phyloP scores from a whole-genome alignment of 2,329 filamentous ascomycete species.

The Diaporthe nobilis region DNA sequence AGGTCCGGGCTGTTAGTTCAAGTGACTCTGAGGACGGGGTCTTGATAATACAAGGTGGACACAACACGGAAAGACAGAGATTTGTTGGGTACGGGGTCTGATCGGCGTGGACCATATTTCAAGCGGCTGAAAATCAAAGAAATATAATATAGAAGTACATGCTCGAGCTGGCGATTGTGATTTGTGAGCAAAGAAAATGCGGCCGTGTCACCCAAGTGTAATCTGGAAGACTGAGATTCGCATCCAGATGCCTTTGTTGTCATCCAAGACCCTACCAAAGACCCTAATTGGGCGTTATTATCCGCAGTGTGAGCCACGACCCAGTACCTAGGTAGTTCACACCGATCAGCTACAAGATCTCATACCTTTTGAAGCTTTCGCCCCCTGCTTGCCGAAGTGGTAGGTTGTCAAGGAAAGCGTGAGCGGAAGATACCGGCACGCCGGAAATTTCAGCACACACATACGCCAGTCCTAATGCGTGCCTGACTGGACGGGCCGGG shows the following conservation, averaged over 20 bases:
- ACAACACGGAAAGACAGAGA: neutral
- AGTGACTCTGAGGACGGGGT: neutral
- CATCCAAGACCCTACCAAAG: no score
- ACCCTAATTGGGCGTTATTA: no score
- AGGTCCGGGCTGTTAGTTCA: neutral
- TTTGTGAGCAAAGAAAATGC: no score
- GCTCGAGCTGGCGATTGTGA: no score
- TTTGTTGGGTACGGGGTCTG: neutral
- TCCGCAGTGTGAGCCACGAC: no score
- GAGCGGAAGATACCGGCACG: constrained; percentile 1
- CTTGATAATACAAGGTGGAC: neutral
- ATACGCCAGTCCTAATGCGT: neutral
- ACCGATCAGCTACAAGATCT: no score
- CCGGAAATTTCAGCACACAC: neutral
- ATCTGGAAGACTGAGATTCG: no score
- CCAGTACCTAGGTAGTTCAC: no score
- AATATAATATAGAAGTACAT: neutral
- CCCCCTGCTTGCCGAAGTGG: no score
- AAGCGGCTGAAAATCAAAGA: neutral
- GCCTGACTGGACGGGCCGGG: constrained; percentile 17
- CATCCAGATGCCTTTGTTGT: no score
- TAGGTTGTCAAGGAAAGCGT: neutral
- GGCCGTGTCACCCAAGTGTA: no score
- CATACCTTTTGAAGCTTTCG: no score
- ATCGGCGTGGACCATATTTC: neutral